A percentile compares a stretch with the other conserved stretches of the same genome.
Evolutionary conservation across 2,329 filamentous ascomycete species (phyloP).

Genomic region (Alternaria sp.): DNA sequence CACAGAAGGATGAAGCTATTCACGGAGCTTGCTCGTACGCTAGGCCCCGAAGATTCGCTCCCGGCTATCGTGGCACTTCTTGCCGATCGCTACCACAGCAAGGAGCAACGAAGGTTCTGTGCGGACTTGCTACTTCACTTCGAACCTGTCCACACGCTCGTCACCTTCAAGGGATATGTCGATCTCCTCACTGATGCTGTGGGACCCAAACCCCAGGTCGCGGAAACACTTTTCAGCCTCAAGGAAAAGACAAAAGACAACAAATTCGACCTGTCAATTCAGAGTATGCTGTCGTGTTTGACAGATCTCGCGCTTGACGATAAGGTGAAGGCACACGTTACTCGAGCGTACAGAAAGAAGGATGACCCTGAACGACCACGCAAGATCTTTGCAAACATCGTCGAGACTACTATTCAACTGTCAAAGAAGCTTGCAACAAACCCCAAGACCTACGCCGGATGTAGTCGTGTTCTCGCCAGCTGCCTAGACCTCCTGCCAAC

Average conservation of each 20-base stretch:
- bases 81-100: conserved; percentile 84
- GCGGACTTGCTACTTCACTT: conserved; percentile 76
- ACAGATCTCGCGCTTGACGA: conserved; percentile 46
- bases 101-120: conserved; percentile 77
- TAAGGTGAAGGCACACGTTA: conserved; percentile 39
- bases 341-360: conserved; percentile 38
- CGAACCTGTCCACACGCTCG: conserved; percentile 74
- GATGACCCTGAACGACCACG: conserved; percentile 36
- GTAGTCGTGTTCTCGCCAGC: conserved; percentile 75
- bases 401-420: conserved; percentile 58
- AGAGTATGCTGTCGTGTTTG: conserved; percentile 49
- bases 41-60: conserved; percentile 85
- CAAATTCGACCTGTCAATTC: conserved; percentile 46
- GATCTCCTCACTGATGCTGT: conserved; percentile 77
- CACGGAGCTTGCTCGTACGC: conserved; percentile 79
- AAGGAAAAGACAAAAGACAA: conserved; percentile 52
- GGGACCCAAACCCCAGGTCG: conserved; percentile 74
- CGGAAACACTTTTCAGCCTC: conserved; percentile 72
- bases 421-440: conserved; percentile 66
- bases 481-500: conserved; percentile 87
- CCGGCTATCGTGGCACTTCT: conserved; percentile 89
- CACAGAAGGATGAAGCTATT: conserved; percentile 86
- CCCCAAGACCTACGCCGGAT: conserved; percentile 48
- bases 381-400: conserved; percentile 44
- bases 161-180: conserved; percentile 75